These are phyloP conservation scores for Yamadazyma friedrichii DNA, from an alignment of 1,139 yeast genomes.

Conservation along the genomic window DNA sequence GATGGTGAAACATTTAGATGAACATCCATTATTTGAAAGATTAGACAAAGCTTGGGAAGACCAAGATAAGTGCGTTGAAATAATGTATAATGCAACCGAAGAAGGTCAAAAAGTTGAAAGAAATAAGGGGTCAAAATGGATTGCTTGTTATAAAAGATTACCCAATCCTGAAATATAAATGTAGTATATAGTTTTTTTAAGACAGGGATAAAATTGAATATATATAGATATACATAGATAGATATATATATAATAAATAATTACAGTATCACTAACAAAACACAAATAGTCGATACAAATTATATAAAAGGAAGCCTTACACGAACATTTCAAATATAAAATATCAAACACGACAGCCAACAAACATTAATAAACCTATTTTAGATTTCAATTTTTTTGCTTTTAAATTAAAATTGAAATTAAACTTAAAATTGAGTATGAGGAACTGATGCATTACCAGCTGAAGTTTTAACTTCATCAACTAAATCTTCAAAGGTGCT, in stretches of 20 bases:
- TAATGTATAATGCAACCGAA: constrained; percentile 90
- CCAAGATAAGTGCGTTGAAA: constrained; percentile 74
- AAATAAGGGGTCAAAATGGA: constrained; percentile 80
- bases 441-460: constrained; percentile 9
- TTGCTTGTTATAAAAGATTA: constrained; percentile 83
- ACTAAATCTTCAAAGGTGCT: constrained; percentile 26
- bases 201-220: background rate
- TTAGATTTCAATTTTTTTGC: constrained; percentile 5
- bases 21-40: constrained; percentile 88
- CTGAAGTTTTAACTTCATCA: constrained; percentile 21
- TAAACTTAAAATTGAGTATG: background rate
- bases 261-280: constrained; percentile 6
- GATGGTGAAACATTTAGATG: constrained; percentile 92
- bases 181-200: background rate
- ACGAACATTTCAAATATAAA: background rate
- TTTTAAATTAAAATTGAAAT: background rate
- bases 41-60: constrained; percentile 77
- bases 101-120: constrained; percentile 96
- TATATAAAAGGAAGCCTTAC: background rate
- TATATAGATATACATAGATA: constrained; percentile 2
- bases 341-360: background rate
- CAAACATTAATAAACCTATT: background rate
- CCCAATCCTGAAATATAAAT: constrained; percentile 50
- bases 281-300: background rate
- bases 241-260: constrained; percentile 8